These are phyloP conservation scores for Penicillium macrosclerotiorum DNA, from an alignment of 495 filamentous ascomycete species.

Conservation along the genomic window DNA sequence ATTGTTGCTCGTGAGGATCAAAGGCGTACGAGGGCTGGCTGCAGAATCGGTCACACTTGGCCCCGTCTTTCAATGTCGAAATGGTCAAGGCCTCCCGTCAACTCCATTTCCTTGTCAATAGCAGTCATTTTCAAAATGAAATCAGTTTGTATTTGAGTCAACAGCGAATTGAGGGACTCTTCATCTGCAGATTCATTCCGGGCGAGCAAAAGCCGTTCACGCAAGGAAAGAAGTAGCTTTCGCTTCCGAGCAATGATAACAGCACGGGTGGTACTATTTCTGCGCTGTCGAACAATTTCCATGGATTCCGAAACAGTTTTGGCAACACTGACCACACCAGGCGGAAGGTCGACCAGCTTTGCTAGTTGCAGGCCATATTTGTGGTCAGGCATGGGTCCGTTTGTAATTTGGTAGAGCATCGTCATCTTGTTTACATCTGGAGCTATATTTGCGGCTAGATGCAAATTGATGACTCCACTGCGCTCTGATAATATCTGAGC, in stretches of 20 bases:
- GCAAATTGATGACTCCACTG: constrained; percentile 74
- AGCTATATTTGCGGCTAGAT: constrained; percentile 70
- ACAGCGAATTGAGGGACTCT: constrained; percentile 57
- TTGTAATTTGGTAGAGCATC: constrained; percentile 79
- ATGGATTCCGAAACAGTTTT: constrained; percentile 61
- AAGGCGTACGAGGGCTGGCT: not conserved
- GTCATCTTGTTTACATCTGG: constrained; percentile 56
- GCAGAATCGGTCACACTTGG: not conserved
- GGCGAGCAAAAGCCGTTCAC: constrained; percentile 73
- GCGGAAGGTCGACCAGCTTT: constrained; percentile 69
- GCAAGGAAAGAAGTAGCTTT: constrained; percentile 70
- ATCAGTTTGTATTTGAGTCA: constrained; percentile 70
- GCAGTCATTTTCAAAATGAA: constrained; percentile 71
- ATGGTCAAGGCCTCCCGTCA: constrained; percentile 8
- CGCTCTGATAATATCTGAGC: constrained; percentile 71
- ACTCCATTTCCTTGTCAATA: constrained; percentile 42
- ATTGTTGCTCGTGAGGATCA: too few species aligned
- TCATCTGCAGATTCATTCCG: constrained; percentile 66
- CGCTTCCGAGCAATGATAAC: constrained; percentile 59
- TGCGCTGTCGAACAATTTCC: constrained; percentile 48
- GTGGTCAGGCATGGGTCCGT: constrained; percentile 66
- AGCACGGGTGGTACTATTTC: constrained; percentile 55
- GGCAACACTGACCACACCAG: constrained; percentile 63
- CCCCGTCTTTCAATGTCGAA: not conserved
- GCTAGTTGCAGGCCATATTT: constrained; percentile 80